phyloP scores from a whole-genome alignment of 768 basidiomycete genomes.

The Lactarius hatsudake region DNA sequence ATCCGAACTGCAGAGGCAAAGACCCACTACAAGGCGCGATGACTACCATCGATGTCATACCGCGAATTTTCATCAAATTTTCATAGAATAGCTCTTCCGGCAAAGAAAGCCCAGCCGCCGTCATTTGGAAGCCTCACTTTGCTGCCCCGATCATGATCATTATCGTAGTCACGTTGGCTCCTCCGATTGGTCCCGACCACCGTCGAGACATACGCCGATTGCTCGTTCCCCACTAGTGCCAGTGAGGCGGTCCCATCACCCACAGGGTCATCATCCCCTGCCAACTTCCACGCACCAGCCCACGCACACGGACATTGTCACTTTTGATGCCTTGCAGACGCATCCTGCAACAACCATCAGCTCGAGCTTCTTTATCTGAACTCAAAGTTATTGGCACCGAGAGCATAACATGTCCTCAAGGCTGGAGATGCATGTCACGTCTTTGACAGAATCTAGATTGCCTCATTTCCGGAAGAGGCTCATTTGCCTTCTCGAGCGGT shows the following conservation, averaged over 20 bases:
- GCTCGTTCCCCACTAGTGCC: background rate
- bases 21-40: background rate
- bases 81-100: background rate
- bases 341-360: background rate
- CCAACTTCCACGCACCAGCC: background rate
- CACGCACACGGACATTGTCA: background rate
- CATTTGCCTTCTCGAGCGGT: slow-evolving; percentile 1
- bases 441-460: slow-evolving; percentile 1
- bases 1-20: no score
- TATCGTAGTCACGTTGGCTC: background rate
- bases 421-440: background rate
- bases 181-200: background rate
- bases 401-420: background rate
- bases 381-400: background rate
- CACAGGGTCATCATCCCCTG: background rate
- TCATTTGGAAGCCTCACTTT: background rate
- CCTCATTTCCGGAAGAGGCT: background rate
- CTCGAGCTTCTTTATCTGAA: background rate
- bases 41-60: background rate
- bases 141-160: background rate
- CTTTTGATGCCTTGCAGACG: background rate
- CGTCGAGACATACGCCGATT: background rate
- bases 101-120: background rate
- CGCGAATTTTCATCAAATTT: background rate
- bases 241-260: background rate